phyloP scores from a whole-genome alignment of 305 asterid genomes.

The Fraxinus velutina region DNA sequence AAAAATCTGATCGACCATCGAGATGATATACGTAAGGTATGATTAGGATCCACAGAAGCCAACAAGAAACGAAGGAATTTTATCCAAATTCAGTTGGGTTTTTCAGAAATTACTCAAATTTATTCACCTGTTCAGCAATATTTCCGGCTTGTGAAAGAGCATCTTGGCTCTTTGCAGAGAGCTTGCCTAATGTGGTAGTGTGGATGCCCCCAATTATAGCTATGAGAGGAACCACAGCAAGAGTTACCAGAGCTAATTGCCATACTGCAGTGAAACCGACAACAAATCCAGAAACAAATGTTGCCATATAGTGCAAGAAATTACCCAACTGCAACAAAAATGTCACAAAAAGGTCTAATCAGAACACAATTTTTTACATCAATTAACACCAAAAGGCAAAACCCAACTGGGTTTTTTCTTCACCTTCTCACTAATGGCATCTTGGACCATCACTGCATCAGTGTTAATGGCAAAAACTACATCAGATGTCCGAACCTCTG shows the following conservation, averaged over 20 bases:
- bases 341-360: constrained; percentile 4
- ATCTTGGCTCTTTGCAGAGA: constrained; percentile 84
- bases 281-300: constrained; percentile 87
- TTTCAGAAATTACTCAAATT: neutral
- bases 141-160: constrained; percentile 92
- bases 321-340: constrained; percentile 69
- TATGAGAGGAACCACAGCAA: constrained; percentile 90
- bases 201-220: constrained; percentile 90
- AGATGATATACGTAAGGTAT: neutral
- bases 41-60: neutral
- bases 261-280: constrained; percentile 97
- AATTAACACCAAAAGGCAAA: neutral
- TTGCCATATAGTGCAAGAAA: constrained; percentile 97
- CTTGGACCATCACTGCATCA: constrained; percentile 96
- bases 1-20: neutral
- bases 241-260: constrained; percentile 88
- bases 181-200: constrained; percentile 65
- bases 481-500: constrained; percentile 91
- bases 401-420: neutral
- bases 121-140: constrained; percentile 80
- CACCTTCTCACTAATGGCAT: constrained; percentile 98
- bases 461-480: constrained; percentile 92
- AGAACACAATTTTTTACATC: constrained; percentile 9
- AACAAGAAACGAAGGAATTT: neutral
- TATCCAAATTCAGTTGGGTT: neutral